Evolutionary conservation across 1,284 basidiomycete genomes (phyloP).

Genomic region (Fomitopsis betulina): DNA sequence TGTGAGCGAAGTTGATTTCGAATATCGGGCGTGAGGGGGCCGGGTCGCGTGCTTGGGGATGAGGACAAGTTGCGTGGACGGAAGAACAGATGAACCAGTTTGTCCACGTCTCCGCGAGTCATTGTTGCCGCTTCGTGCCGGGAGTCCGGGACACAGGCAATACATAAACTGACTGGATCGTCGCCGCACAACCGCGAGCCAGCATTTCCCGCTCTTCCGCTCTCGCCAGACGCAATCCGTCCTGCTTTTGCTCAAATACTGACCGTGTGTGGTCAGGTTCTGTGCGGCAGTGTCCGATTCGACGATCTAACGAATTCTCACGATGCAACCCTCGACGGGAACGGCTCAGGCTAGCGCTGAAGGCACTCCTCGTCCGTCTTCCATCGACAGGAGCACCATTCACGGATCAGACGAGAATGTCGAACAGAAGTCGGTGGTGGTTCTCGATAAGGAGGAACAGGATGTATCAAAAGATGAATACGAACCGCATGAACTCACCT

Average conservation of each 20-base stretch:
- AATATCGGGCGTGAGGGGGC: too few species aligned
- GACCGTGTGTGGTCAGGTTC: neutral
- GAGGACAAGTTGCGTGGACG: neutral
- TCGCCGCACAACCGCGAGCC: neutral
- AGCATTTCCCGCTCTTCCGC: neutral
- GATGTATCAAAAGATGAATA: neutral
- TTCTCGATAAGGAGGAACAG: neutral
- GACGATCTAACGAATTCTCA: neutral
- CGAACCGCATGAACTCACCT: conserved; percentile 4
- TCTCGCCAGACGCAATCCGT: neutral
- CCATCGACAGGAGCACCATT: neutral
- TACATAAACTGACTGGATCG: neutral
- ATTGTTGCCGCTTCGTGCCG: neutral
- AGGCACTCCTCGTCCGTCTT: neutral
- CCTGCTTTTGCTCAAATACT: neutral
- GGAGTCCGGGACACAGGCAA: neutral
- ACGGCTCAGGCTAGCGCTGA: too few species aligned
- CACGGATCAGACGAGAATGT: neutral
- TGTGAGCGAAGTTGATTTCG: too few species aligned
- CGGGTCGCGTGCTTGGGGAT: too few species aligned
- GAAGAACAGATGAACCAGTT: neutral
- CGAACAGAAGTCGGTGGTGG: neutral
- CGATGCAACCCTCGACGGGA: neutral
- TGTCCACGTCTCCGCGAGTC: neutral
- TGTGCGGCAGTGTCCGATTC: neutral